Base-by-base conservation (phyloP, 352 stramenopile species). In the Phytopythium kandeliae region DNA sequence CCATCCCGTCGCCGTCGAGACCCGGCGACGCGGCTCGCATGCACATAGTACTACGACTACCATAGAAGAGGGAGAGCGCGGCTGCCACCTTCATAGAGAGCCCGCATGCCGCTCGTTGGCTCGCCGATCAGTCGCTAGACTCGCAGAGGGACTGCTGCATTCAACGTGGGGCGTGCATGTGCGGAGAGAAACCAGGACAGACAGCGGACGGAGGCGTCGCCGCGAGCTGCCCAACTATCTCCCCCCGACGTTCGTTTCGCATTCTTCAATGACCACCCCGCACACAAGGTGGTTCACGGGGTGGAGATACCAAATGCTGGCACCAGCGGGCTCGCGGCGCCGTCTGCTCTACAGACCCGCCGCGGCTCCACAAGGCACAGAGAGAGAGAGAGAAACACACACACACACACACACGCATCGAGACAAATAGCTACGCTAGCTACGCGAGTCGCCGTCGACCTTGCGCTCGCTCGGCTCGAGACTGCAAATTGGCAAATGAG, bases 291-390 rank as follows among this genome's bases (percentile, higher is more conserved):
- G 51, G 59, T 86, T 46, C 70, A 87, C 71, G 69, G 63, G 72
- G 76, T 78, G 76, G 79, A 90, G 79, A 90, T 90, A 90, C 79
- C 76, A 88, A 90, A 88, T 90, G 79, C 79, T n/a, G 69, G 66
- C 30, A n/a, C 42, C 19, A 4, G 9, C 30, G 7, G 17, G 40
- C 22, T 35, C 19, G 33, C 21, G 41, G 51, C 53, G 25, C 40
- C 40, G n/a, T 31, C 13, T 22, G 24, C n/a, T n/a, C n/a, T n/a
- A n/a, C n/a, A n/a, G n/a, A n/a, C n/a, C n/a, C 41, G 24, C 30
- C 42, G 26, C 10, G 13, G 13, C 12, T 11, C 21, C 13, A 4
- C 9, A 30, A 21, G 26, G 48, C n/a, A 38, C 24, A 58, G 21
- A 49, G 28, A 34, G 13, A 43, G n/a, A 52, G 13, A 44, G 6